Evolutionary conservation across 257 asterid genomes (phyloP), one percentile per base, ranked within the genome.

Genomic region (Leptodermis oblonga): DNA sequence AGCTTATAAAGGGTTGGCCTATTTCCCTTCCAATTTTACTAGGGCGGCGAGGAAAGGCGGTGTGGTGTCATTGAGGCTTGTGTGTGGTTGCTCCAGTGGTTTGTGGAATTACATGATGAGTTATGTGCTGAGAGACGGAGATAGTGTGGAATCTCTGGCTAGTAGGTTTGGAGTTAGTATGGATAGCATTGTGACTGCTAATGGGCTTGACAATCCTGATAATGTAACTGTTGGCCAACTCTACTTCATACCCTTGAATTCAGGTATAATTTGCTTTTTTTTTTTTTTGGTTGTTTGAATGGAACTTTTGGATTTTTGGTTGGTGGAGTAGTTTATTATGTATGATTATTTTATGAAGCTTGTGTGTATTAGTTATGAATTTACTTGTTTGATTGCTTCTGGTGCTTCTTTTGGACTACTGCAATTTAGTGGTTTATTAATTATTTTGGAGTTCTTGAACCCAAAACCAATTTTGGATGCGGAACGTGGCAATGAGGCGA

Each of bases 91-190:
- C 82, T 93, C 99, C 3, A 90, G 96, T 79, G 96, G 96, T 37
- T 64, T 93, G 71, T 93, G 97, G 97, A 93, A 93, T 84, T 93
- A 90, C 73, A 60, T 90, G 77, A 88, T 90, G 99, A 93, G 99
- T 65, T 93, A 93, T 82, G 94, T 93, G 83, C 73, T 93, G 96
- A 62, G 74, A 62, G 97, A 88, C 69, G 97, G 90, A 45, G 99
- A 93, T 77, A 84, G 92, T 80, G 89, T 93, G 62, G 96, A 80
- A 80, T 86, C 96, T 70, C 71, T 93, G 64, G 88, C 99, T 22
- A 93, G 99, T 73, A 85, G 99, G 69, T 93, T 93, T 81, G 99
- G 99, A 52, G 97, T 93, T 71, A 93, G 99, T 70, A 93, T 93
- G 99, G 96, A 84, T 77, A 87, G 86, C 83, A 93, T 90, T 76